These are phyloP conservation scores for Phytophthora ohioensis DNA, from an alignment of 352 stramenopile species.

Conservation along the genomic window DNA sequence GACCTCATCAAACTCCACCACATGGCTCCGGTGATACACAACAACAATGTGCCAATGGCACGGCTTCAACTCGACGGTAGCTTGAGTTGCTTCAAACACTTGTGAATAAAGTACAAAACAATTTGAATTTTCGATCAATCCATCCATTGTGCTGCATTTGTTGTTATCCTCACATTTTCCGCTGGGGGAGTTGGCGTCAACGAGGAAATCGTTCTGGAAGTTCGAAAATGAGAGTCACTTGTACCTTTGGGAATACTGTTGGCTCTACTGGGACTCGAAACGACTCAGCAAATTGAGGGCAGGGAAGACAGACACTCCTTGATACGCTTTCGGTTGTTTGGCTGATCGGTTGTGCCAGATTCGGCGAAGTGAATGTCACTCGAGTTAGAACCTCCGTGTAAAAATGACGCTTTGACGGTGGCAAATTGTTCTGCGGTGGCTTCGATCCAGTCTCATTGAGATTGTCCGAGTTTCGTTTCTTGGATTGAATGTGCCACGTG, in stretches of 20 bases:
- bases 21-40: slow-evolving; percentile 17
- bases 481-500: slow-evolving; percentile 28
- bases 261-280: slow-evolving; percentile 25
- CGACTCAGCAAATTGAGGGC: slow-evolving; percentile 21
- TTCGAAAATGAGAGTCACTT: slow-evolving; percentile 14
- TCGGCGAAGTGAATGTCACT: slow-evolving; percentile 39
- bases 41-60: not conserved
- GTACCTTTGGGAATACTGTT: slow-evolving; percentile 36
- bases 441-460: not conserved
- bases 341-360: slow-evolving; percentile 17
- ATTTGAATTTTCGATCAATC: slow-evolving; percentile 1
- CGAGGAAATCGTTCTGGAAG: slow-evolving; percentile 23
- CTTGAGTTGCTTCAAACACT: slow-evolving; percentile 1
- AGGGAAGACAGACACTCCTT: slow-evolving; percentile 7
- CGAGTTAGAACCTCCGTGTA: slow-evolving; percentile 45
- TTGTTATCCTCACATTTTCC: slow-evolving; percentile 8
- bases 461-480: not conserved
- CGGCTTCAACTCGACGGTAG: not conserved
- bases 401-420: slow-evolving; percentile 32
- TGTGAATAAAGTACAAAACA: slow-evolving; percentile 23
- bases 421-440: slow-evolving; percentile 3
- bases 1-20: slow-evolving; percentile 31
- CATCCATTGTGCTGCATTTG: not conserved
- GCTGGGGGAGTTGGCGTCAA: not conserved
- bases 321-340: slow-evolving; percentile 6